Conservation (phyloP, 345 rosid species). For the Lepidium aucheri region DNA sequence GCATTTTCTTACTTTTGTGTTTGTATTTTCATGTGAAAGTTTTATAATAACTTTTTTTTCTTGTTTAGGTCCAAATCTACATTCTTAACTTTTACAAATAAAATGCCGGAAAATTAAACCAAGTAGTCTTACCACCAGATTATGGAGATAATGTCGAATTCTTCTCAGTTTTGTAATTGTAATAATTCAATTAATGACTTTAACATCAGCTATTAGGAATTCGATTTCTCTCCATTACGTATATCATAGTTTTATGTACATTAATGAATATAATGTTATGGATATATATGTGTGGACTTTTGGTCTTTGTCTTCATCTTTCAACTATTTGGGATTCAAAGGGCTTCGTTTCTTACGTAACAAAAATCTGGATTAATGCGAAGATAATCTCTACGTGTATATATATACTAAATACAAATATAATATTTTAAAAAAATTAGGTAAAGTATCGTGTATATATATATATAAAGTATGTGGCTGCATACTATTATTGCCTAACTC, state of each 20-base stretch:
- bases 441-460: background rate
- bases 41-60: no score
- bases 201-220: no score
- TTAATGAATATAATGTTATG: background rate
- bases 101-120: no score
- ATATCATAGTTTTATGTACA: background rate
- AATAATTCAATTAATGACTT: no score
- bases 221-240: no score
- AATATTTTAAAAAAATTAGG: background rate
- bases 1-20: no score
- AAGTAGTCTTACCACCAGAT: no score
- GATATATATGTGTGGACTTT: background rate
- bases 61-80: no score
- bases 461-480: slow-evolving; percentile 8
- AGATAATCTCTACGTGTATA: slow-evolving; percentile 2
- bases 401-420: background rate
- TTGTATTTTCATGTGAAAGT: no score
- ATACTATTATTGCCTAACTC: slow-evolving; percentile 17
- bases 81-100: no score
- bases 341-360: slow-evolving; percentile 22
- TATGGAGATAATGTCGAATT: no score
- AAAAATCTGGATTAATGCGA: background rate
- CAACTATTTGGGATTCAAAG: slow-evolving; percentile 27
- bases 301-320: slow-evolving; percentile 14
- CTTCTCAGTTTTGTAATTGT: no score